Evolutionary conservation across 208 protist genomes (phyloP), one percentile per base, ranked within the genome.

Genomic region (Trypanosoma theileri): DNA sequence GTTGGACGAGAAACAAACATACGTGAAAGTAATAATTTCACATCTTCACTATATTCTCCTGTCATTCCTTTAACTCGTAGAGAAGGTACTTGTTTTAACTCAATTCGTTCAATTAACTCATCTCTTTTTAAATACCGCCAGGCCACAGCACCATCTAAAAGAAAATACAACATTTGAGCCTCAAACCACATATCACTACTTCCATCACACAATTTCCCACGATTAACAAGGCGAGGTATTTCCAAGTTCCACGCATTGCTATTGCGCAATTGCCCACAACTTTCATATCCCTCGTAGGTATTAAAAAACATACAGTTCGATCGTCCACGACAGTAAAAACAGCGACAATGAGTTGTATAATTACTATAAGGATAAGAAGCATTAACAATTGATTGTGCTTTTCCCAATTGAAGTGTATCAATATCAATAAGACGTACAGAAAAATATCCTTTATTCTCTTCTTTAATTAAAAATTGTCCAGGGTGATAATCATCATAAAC

Each of bases 101-200:
- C 14, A 26, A 69, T 41, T 22, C 14, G 24, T 22, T 69, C 14
- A 50, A 59, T 22, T 40, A 70, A 46, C 4, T 53, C 44, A 0
- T 54, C 28, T 31, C 56, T 17, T 3, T 56, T 17, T 42, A 61
- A n/a, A 3, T 0, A 13, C 14, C 22, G 0, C 65, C 65, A 70
- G 10, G 65, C 65, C 13, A 46, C 28, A 16, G 35, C 48, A 45
- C 26, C 56, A 16, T 48, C 16, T 45, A 70, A 56, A 13, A 70
- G 22, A 28, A 70, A 28, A 53, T 62, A 70, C 0, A 70, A 21
- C 16, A 70, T 44, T 40, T 70, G 65, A 3, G 65, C 54, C 28
- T 70, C 55, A 70, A 70, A 70, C 65, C 65, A 70, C 55, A 70
- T 62, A 56, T 70, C 65, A 44, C 55, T 70, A 24, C 55, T 70